These are phyloP conservation scores for Nematocida displodere DNA, from an alignment of 371 early-diverging fungal genomes.

Conservation along the genomic window DNA sequence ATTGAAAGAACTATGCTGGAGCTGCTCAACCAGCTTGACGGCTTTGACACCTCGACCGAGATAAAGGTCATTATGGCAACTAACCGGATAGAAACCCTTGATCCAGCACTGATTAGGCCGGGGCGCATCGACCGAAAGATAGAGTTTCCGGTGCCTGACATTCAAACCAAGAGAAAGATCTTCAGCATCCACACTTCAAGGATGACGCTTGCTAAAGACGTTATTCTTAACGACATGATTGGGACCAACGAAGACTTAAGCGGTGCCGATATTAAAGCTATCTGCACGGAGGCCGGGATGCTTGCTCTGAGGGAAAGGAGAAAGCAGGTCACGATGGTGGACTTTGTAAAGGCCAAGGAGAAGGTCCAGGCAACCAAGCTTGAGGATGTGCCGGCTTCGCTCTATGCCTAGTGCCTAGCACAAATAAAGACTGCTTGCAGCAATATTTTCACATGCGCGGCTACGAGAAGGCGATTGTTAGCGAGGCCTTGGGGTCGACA, in stretches of 20 bases:
- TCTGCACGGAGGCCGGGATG: slow-evolving; percentile 98
- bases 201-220: slow-evolving; percentile 92
- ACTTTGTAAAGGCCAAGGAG: slow-evolving; percentile 94
- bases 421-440: not conserved
- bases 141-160: slow-evolving; percentile 96
- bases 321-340: slow-evolving; percentile 92
- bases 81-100: slow-evolving; percentile 93
- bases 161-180: slow-evolving; percentile 92
- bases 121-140: slow-evolving; percentile 99
- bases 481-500: not conserved
- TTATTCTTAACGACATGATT: slow-evolving; percentile 92
- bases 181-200: slow-evolving; percentile 94
- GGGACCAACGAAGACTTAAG: slow-evolving; percentile 95
- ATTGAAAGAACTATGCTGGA: slow-evolving; percentile 99
- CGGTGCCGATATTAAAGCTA: slow-evolving; percentile 99
- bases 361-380: slow-evolving; percentile 95
- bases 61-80: slow-evolving; percentile 99
- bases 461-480: slow-evolving; percentile 16
- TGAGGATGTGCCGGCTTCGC: slow-evolving; percentile 67
- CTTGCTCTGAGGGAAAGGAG: slow-evolving; percentile 94
- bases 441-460: slow-evolving; percentile 13
- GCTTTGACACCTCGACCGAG: slow-evolving; percentile 96
- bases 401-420: slow-evolving; percentile 61
- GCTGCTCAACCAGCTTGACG: slow-evolving; percentile 96
- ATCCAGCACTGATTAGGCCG: slow-evolving; percentile 97